A percentile compares a stretch with the other conserved stretches of the same genome.
phyloP scores from a whole-genome alignment of 371 early-diverging fungal genomes.

The Basidiobolus meristosporus region DNA sequence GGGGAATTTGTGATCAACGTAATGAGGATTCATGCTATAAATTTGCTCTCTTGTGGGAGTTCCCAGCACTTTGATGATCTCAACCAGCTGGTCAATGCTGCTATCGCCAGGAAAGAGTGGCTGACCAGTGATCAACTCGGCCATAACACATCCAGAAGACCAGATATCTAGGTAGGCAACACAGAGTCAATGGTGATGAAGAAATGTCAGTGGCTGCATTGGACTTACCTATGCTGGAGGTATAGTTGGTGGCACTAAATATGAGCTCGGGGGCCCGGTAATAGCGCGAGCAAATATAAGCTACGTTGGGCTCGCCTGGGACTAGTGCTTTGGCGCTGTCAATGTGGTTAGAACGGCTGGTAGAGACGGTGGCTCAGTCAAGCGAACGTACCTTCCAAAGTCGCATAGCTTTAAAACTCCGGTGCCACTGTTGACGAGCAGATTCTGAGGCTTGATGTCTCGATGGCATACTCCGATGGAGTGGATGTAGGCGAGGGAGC shows the following conservation, averaged over 20 bases:
- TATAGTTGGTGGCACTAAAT: slow-evolving; percentile 92
- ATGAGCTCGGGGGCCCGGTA: slow-evolving; percentile 98
- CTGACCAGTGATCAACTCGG: slow-evolving; percentile 89
- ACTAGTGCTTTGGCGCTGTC: slow-evolving; percentile 84
- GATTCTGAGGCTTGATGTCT: slow-evolving; percentile 98
- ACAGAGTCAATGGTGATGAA: background rate
- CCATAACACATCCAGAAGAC: slow-evolving; percentile 99
- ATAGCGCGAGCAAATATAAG: slow-evolving; percentile 97
- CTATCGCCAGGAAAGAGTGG: slow-evolving; percentile 98
- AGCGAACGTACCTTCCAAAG: slow-evolving; percentile 68
- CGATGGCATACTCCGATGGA: slow-evolving; percentile 80
- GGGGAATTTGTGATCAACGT: slow-evolving; percentile 95
- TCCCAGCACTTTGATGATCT: slow-evolving; percentile 98
- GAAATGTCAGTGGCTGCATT: background rate
- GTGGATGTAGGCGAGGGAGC: slow-evolving; percentile 92
- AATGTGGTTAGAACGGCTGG: background rate
- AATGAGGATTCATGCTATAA: slow-evolving; percentile 88
- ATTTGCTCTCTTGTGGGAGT: slow-evolving; percentile 95
- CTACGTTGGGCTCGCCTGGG: slow-evolving; percentile 87
- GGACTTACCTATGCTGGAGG: slow-evolving; percentile 57
- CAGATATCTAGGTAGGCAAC: slow-evolving; percentile 61
- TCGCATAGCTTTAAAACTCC: slow-evolving; percentile 96
- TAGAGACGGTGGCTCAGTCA: slow-evolving; percentile 1
- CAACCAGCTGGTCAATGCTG: slow-evolving; percentile 98
- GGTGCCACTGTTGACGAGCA: slow-evolving; percentile 75